Percentiles rank a stretch among this genome's conserved stretches.
phyloP scores from a whole-genome alignment of 306 rosid genomes.

The Leucaena leucocephala region DNA sequence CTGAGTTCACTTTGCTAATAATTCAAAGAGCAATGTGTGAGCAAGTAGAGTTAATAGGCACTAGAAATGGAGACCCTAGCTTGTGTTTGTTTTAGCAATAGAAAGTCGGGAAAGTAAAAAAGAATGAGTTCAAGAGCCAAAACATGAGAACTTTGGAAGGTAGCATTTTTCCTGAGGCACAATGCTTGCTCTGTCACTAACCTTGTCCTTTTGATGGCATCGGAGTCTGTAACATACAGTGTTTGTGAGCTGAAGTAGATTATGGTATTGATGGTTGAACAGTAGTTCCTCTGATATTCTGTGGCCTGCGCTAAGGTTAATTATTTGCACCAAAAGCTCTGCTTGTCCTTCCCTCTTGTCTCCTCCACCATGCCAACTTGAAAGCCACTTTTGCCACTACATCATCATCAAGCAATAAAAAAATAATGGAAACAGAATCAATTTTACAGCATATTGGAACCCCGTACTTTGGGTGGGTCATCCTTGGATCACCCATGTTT shows the following conservation, averaged over 20 bases:
- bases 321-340: constrained; percentile 63
- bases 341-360: constrained; percentile 64
- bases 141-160: constrained; percentile 18
- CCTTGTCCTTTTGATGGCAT: constrained; percentile 59
- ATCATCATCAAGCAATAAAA: neutral
- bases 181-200: constrained; percentile 38
- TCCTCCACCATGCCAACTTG: constrained; percentile 69
- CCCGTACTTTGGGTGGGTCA: constrained; percentile 19
- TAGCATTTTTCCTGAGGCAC: constrained; percentile 2
- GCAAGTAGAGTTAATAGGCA: constrained; percentile 22
- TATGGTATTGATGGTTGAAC: constrained; percentile 47
- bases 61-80: constrained; percentile 4
- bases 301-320: constrained; percentile 65
- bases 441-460: neutral
- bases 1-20: constrained; percentile 31
- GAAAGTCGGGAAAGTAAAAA: constrained; percentile 21
- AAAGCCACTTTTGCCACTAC: constrained; percentile 85
- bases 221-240: constrained; percentile 55
- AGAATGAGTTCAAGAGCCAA: constrained; percentile 19
- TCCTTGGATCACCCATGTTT: constrained; percentile 26
- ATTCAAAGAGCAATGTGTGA: constrained; percentile 21
- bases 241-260: constrained; percentile 61
- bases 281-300: constrained; percentile 47
- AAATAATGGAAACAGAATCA: neutral
- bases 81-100: neutral